Evolutionary conservation across 2,329 filamentous ascomycete species (phyloP).

Genomic region (Colletotrichum eremochloae): DNA sequence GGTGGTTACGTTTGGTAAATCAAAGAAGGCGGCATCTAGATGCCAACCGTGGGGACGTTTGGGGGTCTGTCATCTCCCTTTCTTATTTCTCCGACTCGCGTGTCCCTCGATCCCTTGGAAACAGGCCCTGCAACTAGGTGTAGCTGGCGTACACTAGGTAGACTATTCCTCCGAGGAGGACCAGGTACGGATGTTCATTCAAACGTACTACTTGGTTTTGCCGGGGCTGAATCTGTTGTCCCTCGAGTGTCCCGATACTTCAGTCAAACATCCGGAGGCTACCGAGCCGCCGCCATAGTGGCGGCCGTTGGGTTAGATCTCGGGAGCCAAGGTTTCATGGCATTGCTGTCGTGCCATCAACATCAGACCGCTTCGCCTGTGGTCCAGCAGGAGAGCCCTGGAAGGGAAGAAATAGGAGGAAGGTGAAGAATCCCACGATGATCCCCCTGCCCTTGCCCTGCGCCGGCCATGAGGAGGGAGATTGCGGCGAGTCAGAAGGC

Average conservation of each 20-base stretch:
- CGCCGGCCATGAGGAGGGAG: constrained; percentile 6
- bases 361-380: constrained; percentile 3
- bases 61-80: constrained; percentile 28
- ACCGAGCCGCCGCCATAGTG: constrained; percentile 13
- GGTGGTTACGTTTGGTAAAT: constrained; percentile 26
- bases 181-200: background rate
- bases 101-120: constrained; percentile 12
- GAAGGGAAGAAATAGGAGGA: background rate
- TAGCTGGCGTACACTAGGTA: background rate
- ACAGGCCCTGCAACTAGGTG: constrained; percentile 4
- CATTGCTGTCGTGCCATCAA: constrained; percentile 23
- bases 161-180: background rate
- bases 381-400: background rate
- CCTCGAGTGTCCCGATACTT: constrained; percentile 18
- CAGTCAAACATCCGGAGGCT: constrained; percentile 25
- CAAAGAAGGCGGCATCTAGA: constrained; percentile 13
- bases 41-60: constrained; percentile 27
- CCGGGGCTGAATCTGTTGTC: background rate
- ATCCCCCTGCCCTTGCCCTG: background rate
- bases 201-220: too few species aligned
- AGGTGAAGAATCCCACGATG: constrained; percentile 7
- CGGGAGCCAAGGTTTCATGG: constrained; percentile 10
- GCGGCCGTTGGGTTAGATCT: constrained; percentile 6
- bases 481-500: constrained; percentile 30
- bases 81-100: constrained; percentile 40